phyloP scores from a whole-genome alignment of 305 asterid genomes.

The Fraxinus dipetala region DNA sequence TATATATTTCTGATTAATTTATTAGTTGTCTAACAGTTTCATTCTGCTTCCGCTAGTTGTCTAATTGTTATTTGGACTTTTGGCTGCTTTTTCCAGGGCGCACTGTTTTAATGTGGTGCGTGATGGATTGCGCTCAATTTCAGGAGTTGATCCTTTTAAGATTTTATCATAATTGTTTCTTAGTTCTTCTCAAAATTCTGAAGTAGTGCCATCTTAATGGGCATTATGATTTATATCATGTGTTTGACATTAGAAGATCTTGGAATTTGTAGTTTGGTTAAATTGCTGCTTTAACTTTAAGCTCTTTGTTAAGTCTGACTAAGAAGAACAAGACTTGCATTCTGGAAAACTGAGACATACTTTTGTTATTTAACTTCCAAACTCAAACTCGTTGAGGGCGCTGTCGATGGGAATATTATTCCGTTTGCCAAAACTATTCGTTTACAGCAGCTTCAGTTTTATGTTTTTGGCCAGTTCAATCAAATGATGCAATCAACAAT shows the following conservation, averaged over 20 bases:
- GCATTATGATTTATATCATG: neutral
- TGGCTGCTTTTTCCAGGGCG: neutral
- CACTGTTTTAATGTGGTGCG: neutral
- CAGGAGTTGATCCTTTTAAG: neutral
- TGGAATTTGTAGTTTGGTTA: neutral
- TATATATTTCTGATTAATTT: neutral
- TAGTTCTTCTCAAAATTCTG: neutral
- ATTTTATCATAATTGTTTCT: neutral
- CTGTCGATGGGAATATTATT: neutral
- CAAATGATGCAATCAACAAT: slow-evolving; percentile 9
- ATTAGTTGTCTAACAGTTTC: neutral
- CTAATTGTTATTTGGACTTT: neutral
- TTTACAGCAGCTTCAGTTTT: slow-evolving; percentile 6
- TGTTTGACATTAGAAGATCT: neutral
- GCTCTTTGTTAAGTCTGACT: neutral
- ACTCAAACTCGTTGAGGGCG: neutral
- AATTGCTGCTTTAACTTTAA: neutral
- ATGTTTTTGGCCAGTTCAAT: neutral
- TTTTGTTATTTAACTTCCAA: neutral
- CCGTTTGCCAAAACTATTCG: neutral
- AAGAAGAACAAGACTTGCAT: neutral
- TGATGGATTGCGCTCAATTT: neutral
- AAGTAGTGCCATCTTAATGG: neutral
- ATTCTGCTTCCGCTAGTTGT: neutral
- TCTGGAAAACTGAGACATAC: neutral